phyloP scores from a whole-genome alignment of 805 yeast species.

The Saccharomycopsis capsularis region DNA sequence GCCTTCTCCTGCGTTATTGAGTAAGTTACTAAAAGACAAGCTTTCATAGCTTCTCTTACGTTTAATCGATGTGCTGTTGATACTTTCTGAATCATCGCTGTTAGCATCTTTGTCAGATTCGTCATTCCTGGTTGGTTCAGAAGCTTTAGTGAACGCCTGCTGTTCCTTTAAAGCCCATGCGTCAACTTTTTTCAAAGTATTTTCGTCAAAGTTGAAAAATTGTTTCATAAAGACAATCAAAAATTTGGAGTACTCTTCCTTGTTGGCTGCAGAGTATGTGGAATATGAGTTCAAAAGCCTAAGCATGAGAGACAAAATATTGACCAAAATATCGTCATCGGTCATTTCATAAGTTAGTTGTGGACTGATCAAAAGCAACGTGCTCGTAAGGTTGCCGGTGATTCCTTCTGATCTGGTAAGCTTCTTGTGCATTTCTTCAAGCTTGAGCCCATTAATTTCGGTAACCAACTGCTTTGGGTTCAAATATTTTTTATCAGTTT shows the following conservation, averaged over 20 bases:
- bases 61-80: too few relatives aligned
- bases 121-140: neutral
- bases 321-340: conserved; percentile 65
- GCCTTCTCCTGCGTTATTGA: neutral
- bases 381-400: neutral
- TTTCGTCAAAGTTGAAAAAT: conserved; percentile 10
- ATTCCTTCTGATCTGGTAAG: conserved; percentile 5
- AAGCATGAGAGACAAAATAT: conserved; percentile 60
- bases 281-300: conserved; percentile 40
- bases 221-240: neutral
- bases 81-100: neutral
- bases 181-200: conserved; percentile 4
- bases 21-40: neutral
- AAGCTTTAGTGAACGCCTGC: neutral
- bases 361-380: conserved; percentile 7
- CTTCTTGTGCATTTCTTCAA: conserved; percentile 43
- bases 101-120: neutral
- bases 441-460: conserved; percentile 86
- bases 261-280: conserved; percentile 7
- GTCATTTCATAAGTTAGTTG: conserved; percentile 56
- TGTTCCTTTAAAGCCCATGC: conserved; percentile 1
- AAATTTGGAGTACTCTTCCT: conserved; percentile 7
- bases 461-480: conserved; percentile 84
- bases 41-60: neutral
- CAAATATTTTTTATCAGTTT: conserved; percentile 85